A percentile compares a stretch with the other conserved stretches of the same genome.
phyloP scores from a whole-genome alignment of 202 grass and related monocot species.

The Miscanthus sacchariflorus region DNA sequence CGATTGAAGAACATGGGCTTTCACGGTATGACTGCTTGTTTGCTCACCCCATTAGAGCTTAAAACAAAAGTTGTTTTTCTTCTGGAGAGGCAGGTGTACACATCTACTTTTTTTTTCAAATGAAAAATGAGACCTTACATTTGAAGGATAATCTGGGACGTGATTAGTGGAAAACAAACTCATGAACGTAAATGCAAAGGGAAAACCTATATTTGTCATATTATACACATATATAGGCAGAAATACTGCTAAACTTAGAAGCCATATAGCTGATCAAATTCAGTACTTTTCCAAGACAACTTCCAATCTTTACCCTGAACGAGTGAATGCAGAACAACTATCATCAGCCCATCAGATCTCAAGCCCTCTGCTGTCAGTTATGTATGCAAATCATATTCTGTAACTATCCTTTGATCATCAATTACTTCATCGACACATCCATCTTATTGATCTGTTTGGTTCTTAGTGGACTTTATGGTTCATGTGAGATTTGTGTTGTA shows the following conservation, averaged over 20 bases:
- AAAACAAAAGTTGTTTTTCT: background rate
- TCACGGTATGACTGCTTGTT: constrained; percentile 60
- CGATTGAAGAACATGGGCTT: constrained; percentile 77
- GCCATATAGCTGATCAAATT: background rate
- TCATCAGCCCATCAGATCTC: constrained; percentile 7
- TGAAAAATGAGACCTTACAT: background rate
- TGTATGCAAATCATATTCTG: background rate
- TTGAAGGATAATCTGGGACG: background rate
- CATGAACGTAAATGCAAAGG: constrained; percentile 5
- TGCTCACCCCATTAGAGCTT: background rate
- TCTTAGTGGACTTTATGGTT: background rate
- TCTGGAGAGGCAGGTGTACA: background rate
- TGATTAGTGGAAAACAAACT: constrained; percentile 25
- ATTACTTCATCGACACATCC: background rate
- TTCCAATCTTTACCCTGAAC: constrained; percentile 1
- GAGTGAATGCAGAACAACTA: background rate
- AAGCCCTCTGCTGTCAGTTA: background rate
- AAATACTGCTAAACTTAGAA: constrained; percentile 23
- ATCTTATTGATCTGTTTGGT: background rate
- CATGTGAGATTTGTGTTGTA: background rate
- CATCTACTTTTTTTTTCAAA: background rate
- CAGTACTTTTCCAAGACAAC: background rate
- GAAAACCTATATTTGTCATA: background rate
- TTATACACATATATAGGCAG: background rate
- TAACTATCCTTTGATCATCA: background rate